A percentile compares a stretch with the other conserved stretches of the same genome.
phyloP scores from a whole-genome alignment of 805 yeast genomes.

The Yamadazyma sp. region DNA sequence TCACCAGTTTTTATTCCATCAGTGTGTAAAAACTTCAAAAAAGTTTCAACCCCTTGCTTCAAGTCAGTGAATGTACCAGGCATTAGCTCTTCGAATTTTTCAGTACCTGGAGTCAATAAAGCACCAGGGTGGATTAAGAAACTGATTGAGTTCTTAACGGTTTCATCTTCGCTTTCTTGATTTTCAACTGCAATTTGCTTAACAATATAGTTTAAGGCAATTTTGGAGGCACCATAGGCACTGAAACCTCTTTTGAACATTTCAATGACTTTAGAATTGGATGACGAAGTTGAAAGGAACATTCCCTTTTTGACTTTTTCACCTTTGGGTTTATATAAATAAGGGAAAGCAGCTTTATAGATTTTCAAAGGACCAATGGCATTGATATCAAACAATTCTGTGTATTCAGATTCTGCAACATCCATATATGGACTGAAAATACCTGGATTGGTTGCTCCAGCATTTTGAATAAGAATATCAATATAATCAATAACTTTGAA shows the following conservation, averaged over 20 bases:
- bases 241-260: too few relatives aligned
- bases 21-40: too few relatives aligned
- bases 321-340: slow-evolving; percentile 16
- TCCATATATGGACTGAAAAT: not conserved
- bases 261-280: too few relatives aligned
- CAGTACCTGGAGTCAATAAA: too few relatives aligned
- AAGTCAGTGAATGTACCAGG: too few relatives aligned
- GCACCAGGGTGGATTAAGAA: slow-evolving; percentile 29
- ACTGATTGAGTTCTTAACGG: slow-evolving; percentile 12
- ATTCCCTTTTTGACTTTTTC: slow-evolving; percentile 11
- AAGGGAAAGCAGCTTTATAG: slow-evolving; percentile 25
- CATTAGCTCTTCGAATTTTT: too few relatives aligned
- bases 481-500: not conserved
- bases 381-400: slow-evolving; percentile 7
- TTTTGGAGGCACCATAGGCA: slow-evolving; percentile 35
- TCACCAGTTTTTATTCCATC: too few relatives aligned
- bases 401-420: slow-evolving; percentile 4
- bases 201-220: slow-evolving; percentile 29
- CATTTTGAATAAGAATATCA: slow-evolving; percentile 13
- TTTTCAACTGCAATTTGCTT: slow-evolving; percentile 21
- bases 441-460: slow-evolving; percentile 1
- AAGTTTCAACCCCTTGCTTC: too few relatives aligned
- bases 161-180: not conserved
- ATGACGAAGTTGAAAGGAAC: too few relatives aligned
- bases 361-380: slow-evolving; percentile 10